phyloP scores from a whole-genome alignment of 2,329 filamentous ascomycete species.

The Colletotrichum neosansevieriae region DNA sequence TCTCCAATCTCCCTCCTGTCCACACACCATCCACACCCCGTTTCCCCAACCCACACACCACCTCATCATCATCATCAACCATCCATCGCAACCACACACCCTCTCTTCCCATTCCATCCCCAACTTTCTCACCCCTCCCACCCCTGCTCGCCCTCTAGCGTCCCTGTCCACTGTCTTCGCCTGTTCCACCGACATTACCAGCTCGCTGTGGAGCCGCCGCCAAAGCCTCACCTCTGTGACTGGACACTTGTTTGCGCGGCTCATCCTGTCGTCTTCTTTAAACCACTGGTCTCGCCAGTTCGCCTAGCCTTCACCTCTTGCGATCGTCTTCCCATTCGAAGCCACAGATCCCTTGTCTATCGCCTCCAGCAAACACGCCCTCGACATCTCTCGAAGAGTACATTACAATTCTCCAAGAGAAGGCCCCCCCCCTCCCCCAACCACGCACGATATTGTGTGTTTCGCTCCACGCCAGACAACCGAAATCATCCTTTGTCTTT shows the following conservation, averaged over 20 bases:
- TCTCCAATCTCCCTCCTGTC: neutral
- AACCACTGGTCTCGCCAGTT: slow-evolving; percentile 38
- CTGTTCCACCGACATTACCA: slow-evolving; percentile 42
- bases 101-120: slow-evolving; percentile 16
- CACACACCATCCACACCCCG: slow-evolving; percentile 4
- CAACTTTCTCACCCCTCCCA: slow-evolving; percentile 19
- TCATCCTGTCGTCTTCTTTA: slow-evolving; percentile 41
- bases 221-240: slow-evolving; percentile 43
- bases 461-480: slow-evolving; percentile 19
- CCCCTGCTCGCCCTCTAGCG: slow-evolving; percentile 35
- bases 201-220: slow-evolving; percentile 38
- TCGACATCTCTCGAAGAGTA: slow-evolving; percentile 18
- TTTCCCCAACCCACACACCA: slow-evolving; percentile 18
- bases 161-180: slow-evolving; percentile 36
- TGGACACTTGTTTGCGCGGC: slow-evolving; percentile 40
- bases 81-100: neutral
- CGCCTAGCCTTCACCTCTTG: slow-evolving; percentile 16
- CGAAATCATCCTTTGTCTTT: slow-evolving; percentile 3
- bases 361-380: slow-evolving; percentile 30
- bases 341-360: slow-evolving; percentile 39
- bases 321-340: slow-evolving; percentile 39
- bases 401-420: slow-evolving; percentile 13
- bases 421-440: slow-evolving; percentile 22
- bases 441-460: slow-evolving; percentile 28
- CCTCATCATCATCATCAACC: slow-evolving; percentile 21